A percentile compares a stretch with the other conserved stretches of the same genome.
These are phyloP conservation scores for Prunus campanulata DNA, from an alignment of 306 rosid species.

Conservation along the genomic window DNA sequence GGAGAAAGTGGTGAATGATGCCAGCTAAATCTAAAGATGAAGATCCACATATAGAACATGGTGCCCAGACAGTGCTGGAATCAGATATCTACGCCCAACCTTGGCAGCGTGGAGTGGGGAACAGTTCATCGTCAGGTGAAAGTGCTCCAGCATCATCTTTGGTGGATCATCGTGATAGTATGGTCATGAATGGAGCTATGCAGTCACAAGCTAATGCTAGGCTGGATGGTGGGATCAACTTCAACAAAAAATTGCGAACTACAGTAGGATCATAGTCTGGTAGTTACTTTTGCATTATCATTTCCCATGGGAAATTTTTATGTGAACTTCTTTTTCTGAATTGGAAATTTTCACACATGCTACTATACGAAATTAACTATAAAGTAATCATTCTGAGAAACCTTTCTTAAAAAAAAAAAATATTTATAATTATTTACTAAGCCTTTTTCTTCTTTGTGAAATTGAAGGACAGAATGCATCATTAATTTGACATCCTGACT, in stretches of 20 bases:
- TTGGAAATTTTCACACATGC: not conserved
- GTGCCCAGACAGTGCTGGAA: conserved; percentile 35
- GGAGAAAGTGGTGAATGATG: conserved; percentile 55
- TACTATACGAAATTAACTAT: not conserved
- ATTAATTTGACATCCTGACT: not conserved
- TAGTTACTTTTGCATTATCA: conserved; percentile 27
- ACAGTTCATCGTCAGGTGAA: conserved; percentile 18
- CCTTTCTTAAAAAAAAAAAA: not conserved
- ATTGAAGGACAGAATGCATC: not conserved
- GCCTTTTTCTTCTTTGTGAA: not conserved
- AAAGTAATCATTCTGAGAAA: not conserved
- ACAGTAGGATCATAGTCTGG: conserved; percentile 37
- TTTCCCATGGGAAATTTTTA: not conserved
- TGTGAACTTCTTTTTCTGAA: conserved; percentile 10
- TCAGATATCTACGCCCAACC: conserved; percentile 48
- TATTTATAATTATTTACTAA: not conserved
- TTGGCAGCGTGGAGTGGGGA: conserved; percentile 60
- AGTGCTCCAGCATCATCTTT: conserved; percentile 41
- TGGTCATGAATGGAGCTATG: conserved; percentile 33
- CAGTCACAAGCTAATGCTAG: conserved; percentile 29
- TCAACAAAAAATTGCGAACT: conserved; percentile 26
- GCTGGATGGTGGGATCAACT: conserved; percentile 27
- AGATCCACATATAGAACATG: conserved; percentile 27
- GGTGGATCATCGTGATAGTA: conserved; percentile 34
- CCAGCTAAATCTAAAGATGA: conserved; percentile 59